Percentiles rank a stretch among this genome's conserved stretches.
phyloP scores from a whole-genome alignment of 1,284 basidiomycete genomes.

The Pterulicium gracile region DNA sequence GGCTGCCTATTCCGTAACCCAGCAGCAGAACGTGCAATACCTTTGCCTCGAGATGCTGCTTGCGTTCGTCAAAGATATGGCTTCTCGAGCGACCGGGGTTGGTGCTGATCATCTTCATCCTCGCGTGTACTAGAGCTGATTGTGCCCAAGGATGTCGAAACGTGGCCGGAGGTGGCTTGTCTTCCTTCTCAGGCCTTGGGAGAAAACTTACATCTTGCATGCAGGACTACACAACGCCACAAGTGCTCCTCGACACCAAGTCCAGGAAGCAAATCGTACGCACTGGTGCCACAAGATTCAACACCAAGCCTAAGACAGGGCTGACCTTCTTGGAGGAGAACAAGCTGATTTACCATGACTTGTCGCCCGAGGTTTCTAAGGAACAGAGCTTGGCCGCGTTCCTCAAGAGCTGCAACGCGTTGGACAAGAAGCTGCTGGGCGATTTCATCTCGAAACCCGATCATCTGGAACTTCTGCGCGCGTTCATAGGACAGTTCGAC shows the following conservation, averaged over 20 bases:
- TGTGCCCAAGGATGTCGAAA: not conserved
- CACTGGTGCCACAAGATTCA: conserved; percentile 83
- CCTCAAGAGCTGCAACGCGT: conserved; percentile 73
- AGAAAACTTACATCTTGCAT: conserved; percentile 5
- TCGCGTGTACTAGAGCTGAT: conserved; percentile 8
- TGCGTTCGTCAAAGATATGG: conserved; percentile 83
- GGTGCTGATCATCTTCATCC: conserved; percentile 19
- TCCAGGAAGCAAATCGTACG: conserved; percentile 82
- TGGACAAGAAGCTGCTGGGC: conserved; percentile 92
- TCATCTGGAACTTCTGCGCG: conserved; percentile 76
- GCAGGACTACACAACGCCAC: conserved; percentile 43
- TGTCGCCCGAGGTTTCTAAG: conserved; percentile 44
- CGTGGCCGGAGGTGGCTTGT: conserved; percentile 51
- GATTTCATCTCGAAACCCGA: conserved; percentile 91
- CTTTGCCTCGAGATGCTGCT: conserved; percentile 86
- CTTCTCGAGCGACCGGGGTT: conserved; percentile 65
- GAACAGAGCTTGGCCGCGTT: conserved; percentile 69
- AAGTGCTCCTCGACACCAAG: conserved; percentile 64
- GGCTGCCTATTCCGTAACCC: conserved; percentile 56
- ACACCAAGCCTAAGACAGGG: conserved; percentile 91
- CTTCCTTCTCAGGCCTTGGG: not conserved
- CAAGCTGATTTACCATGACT: conserved; percentile 67
- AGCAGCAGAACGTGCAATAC: conserved; percentile 55
- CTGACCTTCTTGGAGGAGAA: conserved; percentile 87
- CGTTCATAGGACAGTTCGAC: conserved; percentile 85